These are phyloP conservation scores for Neurospora sublineolata DNA, from an alignment of 495 filamentous ascomycete species.

Conservation along the genomic window DNA sequence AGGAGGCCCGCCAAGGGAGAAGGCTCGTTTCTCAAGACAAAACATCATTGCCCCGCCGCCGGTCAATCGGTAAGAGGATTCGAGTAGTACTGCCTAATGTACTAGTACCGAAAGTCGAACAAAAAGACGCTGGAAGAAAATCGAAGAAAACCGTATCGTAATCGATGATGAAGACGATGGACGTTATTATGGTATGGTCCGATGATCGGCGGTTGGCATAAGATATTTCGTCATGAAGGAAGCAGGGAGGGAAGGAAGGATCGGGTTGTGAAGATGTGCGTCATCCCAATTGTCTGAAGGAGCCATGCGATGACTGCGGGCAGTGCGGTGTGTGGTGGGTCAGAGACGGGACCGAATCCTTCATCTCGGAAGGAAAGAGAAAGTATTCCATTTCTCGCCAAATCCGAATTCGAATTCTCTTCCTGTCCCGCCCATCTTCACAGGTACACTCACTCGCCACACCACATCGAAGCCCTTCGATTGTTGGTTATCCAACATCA, in stretches of 20 bases:
- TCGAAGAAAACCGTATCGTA: conserved; percentile 1
- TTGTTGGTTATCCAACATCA: neutral
- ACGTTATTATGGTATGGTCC: neutral
- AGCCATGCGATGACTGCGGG: neutral
- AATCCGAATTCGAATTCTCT: neutral
- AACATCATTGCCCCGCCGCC: neutral
- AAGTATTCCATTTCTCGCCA: neutral
- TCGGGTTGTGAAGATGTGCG: neutral
- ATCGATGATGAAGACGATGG: neutral
- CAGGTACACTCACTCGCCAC: neutral
- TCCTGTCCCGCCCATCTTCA: neutral
- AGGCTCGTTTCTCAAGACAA: neutral
- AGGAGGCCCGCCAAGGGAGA: neutral
- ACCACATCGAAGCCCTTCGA: neutral
- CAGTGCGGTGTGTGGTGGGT: neutral
- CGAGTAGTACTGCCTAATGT: neutral
- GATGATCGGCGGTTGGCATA: neutral
- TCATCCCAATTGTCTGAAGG: neutral
- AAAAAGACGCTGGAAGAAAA: neutral
- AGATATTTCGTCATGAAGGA: neutral
- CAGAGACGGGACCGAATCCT: neutral
- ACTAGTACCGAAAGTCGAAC: neutral
- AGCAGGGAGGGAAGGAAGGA: neutral
- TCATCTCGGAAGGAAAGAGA: neutral
- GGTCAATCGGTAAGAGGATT: neutral